A percentile compares a stretch with the other conserved stretches of the same genome.
These are phyloP conservation scores for Tolypocladium album DNA, from an alignment of 2,329 filamentous ascomycete genomes.

Conservation along the genomic window DNA sequence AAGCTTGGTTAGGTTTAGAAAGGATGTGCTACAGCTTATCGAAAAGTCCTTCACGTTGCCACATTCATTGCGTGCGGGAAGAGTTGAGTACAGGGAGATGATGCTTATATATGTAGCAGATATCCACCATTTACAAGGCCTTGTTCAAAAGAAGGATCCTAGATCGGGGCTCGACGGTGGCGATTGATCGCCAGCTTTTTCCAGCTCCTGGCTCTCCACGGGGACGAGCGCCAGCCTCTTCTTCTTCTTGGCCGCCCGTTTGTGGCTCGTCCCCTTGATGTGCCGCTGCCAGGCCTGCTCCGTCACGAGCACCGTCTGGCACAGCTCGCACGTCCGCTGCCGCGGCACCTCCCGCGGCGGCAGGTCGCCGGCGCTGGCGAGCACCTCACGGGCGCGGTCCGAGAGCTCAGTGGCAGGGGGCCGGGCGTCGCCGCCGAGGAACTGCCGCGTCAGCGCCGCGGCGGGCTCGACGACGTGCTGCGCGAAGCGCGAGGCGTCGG, in stretches of 20 bases:
- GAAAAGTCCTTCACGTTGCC: neutral
- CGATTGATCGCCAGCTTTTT: constrained; percentile 4
- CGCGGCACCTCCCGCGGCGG: constrained; percentile 41
- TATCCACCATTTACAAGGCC: neutral
- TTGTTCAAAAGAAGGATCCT: constrained; percentile 13
- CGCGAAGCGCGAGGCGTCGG: constrained; percentile 52
- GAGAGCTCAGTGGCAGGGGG: constrained; percentile 40
- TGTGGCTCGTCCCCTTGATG: constrained; percentile 24
- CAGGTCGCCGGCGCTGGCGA: constrained; percentile 37
- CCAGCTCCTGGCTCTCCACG: constrained; percentile 8
- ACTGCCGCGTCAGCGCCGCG: constrained; percentile 46
- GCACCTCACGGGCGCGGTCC: constrained; percentile 35
- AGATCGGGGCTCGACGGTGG: constrained; percentile 15
- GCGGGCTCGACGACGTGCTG: constrained; percentile 57
- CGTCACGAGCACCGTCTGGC: constrained; percentile 51
- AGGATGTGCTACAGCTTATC: no score
- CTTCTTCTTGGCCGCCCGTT: constrained; percentile 20
- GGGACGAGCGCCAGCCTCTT: constrained; percentile 26
- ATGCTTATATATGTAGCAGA: neutral
- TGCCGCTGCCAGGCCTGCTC: constrained; percentile 36
- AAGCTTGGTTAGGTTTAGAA: neutral
- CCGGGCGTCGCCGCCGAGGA: constrained; percentile 47
- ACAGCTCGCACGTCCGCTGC: constrained; percentile 61
- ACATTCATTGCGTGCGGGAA: neutral
- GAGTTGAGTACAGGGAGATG: neutral